Evolutionary conservation across 345 rosid genomes (phyloP), one percentile per base, ranked within the genome.

Genomic region (Garcia nutans): DNA sequence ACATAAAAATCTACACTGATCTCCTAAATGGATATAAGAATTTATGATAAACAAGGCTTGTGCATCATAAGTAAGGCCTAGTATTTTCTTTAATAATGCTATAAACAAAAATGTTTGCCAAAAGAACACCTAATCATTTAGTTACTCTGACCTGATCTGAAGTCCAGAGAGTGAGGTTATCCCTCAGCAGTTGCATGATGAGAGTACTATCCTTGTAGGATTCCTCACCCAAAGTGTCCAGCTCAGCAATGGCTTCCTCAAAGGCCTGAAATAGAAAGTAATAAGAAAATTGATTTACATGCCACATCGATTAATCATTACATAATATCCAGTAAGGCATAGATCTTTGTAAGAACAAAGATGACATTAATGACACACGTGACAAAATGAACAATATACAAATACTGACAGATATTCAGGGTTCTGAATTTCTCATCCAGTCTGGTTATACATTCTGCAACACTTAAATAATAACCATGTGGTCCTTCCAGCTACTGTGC

Each of bases 161-260:
- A 68, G 72, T 68, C 72, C 72, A 71, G 10, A 84, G 87, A 72
- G 90, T 87, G 64, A 87, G 84, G 75, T 88, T 89, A 74, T 88
- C 91, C 81, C 93, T 82, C 15, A 86, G 85, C 74, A 86, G 83
- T 83, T 87, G 90, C 89, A 90, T 86, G 86, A 89, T 87, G 45
- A 85, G 84, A 78, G 92, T 85, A 83, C 89, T 89, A 75, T 85
- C 91, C 63, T 89, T 87, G 86, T 87, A 86, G 37, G 90, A 90
- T 59, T 87, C 91, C 79, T 86, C 91, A 65, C 89, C 90, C 80
- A 89, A 79, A 0, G 90, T 86, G 77, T 88, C 92, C 67, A 88
- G 77, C 86, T 89, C 91, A 68, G 92, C 90, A 64, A 90, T 89
- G 74, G 93, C 90, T 82, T 90, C 91, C 77, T 88, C 92, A 33